A percentile compares a stretch with the other conserved stretches of the same genome.
phyloP scores from a whole-genome alignment of 1,139 yeast genomes.

The Cylindricascospora bacillispora region DNA sequence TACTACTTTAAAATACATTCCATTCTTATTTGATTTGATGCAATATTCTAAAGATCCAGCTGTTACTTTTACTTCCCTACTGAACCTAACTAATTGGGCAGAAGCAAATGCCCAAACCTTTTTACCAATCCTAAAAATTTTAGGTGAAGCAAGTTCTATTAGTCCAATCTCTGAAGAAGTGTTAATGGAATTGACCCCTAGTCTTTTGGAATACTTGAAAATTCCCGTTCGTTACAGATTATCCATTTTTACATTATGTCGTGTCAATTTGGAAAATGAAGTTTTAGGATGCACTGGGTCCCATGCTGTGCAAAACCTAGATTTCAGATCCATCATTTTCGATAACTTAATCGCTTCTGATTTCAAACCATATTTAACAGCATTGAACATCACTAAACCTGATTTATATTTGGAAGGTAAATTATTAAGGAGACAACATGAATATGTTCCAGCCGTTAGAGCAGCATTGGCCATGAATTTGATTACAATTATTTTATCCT shows the following conservation, averaged over 20 bases:
- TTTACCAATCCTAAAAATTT: conserved; percentile 14
- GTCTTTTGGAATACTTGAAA: conserved; percentile 15
- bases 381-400: conserved; percentile 8
- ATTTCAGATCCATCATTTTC: conserved; percentile 8
- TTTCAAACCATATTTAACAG: conserved; percentile 12
- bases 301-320: conserved; percentile 22
- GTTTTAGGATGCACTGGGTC: conserved; percentile 16
- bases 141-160: conserved; percentile 10
- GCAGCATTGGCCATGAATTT: conserved; percentile 19
- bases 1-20: conserved; percentile 10
- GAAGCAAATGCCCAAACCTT: conserved; percentile 15
- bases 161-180: conserved; percentile 11
- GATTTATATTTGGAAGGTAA: conserved; percentile 16
- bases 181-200: conserved; percentile 16
- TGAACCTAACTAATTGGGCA: conserved; percentile 19
- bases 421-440: conserved; percentile 17
- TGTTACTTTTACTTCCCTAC: conserved; percentile 16
- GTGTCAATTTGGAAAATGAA: conserved; percentile 11
- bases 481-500: conserved; percentile 12
- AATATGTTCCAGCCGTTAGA: conserved; percentile 21
- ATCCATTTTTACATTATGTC: conserved; percentile 23
- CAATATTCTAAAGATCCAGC: conserved; percentile 18
- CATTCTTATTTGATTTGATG: conserved; percentile 16
- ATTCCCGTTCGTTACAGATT: conserved; percentile 21
- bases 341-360: conserved; percentile 6